A percentile compares a stretch with the other conserved stretches of the same genome.
phyloP scores from a whole-genome alignment of 441 rosid genomes.

The Erysimum cheiri region DNA sequence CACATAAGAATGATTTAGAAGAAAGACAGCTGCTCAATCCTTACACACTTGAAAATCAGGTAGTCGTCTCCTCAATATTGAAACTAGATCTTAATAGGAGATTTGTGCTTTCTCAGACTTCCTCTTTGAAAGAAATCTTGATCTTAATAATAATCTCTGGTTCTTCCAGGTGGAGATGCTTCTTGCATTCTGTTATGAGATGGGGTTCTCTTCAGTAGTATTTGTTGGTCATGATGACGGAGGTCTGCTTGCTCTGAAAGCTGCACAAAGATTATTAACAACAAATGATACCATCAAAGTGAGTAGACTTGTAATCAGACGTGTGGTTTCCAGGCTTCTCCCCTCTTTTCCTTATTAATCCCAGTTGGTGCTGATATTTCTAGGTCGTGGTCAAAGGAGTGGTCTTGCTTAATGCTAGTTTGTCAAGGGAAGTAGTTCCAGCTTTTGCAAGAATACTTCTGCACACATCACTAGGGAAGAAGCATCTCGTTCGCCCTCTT shows the following conservation, averaged over 20 bases:
- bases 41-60: slow-evolving; percentile 87
- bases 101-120: slow-evolving; percentile 16
- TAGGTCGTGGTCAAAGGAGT: slow-evolving; percentile 60
- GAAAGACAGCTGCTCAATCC: slow-evolving; percentile 80
- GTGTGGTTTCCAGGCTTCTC: neutral
- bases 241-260: slow-evolving; percentile 86
- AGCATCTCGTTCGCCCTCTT: slow-evolving; percentile 87
- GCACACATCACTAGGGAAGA: slow-evolving; percentile 89
- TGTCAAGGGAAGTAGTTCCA: slow-evolving; percentile 95
- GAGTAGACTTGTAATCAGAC: slow-evolving; percentile 6
- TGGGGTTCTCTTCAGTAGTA: slow-evolving; percentile 92
- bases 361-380: neutral
- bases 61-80: slow-evolving; percentile 30
- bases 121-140: neutral
- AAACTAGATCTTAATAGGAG: neutral
- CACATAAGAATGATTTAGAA: slow-evolving; percentile 74
- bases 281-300: slow-evolving; percentile 57
- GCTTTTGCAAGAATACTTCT: slow-evolving; percentile 86
- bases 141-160: slow-evolving; percentile 12
- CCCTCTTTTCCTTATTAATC: neutral
- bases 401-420: slow-evolving; percentile 76
- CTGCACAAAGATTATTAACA: slow-evolving; percentile 71
- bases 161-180: slow-evolving; percentile 85
- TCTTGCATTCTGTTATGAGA: slow-evolving; percentile 84
- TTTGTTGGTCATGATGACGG: slow-evolving; percentile 98